phyloP scores from a whole-genome alignment of 331 rosid genomes.

The Saraca asoca region DNA sequence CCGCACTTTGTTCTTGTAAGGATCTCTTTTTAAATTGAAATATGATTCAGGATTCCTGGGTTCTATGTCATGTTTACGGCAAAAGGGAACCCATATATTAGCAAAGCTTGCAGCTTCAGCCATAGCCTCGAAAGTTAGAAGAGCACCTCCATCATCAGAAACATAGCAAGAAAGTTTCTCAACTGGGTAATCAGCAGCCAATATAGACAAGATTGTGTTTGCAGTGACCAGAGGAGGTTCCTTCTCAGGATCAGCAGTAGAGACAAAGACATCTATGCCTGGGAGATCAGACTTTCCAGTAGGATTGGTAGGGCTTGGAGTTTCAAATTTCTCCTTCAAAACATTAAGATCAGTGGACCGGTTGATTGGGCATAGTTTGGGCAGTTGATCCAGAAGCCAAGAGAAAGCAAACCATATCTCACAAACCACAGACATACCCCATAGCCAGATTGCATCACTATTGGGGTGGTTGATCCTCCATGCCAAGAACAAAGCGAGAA shows the following conservation, averaged over 20 bases:
- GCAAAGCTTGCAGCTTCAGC: constrained; percentile 62
- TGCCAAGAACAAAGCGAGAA: constrained; percentile 40
- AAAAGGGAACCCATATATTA: constrained; percentile 56
- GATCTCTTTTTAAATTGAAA: constrained; percentile 52
- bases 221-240: constrained; percentile 62
- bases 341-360: constrained; percentile 57
- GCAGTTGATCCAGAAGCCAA: constrained; percentile 56
- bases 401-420: constrained; percentile 64
- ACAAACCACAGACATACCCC: constrained; percentile 64
- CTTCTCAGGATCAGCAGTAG: constrained; percentile 62
- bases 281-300: constrained; percentile 61
- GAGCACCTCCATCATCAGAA: constrained; percentile 61
- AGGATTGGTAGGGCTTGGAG: constrained; percentile 46
- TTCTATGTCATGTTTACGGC: constrained; percentile 58
- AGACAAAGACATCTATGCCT: constrained; percentile 55
- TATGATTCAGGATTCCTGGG: constrained; percentile 63
- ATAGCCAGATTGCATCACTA: constrained; percentile 56
- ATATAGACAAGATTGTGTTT: constrained; percentile 55
- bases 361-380: constrained; percentile 52
- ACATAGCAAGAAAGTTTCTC: constrained; percentile 64
- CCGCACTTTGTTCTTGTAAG: constrained; percentile 52
- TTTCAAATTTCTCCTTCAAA: constrained; percentile 54
- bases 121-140: constrained; percentile 62
- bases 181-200: constrained; percentile 56
- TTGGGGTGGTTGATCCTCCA: constrained; percentile 51